Evolutionary conservation across 352 stramenopile species (phyloP), one percentile per base, ranked within the genome.

Genomic region (Pythium phragmitis): DNA sequence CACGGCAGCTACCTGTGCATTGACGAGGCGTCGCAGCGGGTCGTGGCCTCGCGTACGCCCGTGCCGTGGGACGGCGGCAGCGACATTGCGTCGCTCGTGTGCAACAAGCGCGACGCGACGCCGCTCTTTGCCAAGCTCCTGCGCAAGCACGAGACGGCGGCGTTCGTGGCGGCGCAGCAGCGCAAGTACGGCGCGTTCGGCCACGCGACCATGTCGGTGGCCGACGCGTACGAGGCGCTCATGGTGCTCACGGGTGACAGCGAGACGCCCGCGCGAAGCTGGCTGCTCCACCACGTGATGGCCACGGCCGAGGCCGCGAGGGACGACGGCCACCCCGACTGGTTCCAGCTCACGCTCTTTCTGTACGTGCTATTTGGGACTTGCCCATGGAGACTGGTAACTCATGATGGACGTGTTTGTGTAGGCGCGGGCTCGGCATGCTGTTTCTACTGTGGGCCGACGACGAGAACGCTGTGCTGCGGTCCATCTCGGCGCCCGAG

Each of bases 1-100:
- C 86, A 94, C 47, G 86, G 86, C 19, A 84, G 80, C 52, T 94
- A 91, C 64, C 48, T 94, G 45, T 77, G 82, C 54, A 85, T 94
- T 21, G 80, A 94, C 39, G 63, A 72, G 33, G 63, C 79, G 12
- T 57, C 63, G 11, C 57, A 75, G 30, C 69, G 68, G n/a, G 73
- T 85, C 33, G 63, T 80, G 30, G 74, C 73, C 36, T 82, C 76
- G 16, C 16, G 58, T n/a, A 70, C 70, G 42, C 86, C 86, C 0
- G 80, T 91, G 42, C 70, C 78, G 1, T 94, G 86, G 86, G 80
- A 89, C 56, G 82, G 79, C 23, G 75, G 79, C 14, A 67, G 43
- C 21, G 77, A 91, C 14, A 83, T 88, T 55, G 85, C 84, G 72
- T 77, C 76, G 41, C 76, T 94, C 34, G 80, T 92, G 36, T 94